Conservation (phyloP, 2,329 filamentous ascomycete species). For the Fusarium brevicatenulatum region DNA sequence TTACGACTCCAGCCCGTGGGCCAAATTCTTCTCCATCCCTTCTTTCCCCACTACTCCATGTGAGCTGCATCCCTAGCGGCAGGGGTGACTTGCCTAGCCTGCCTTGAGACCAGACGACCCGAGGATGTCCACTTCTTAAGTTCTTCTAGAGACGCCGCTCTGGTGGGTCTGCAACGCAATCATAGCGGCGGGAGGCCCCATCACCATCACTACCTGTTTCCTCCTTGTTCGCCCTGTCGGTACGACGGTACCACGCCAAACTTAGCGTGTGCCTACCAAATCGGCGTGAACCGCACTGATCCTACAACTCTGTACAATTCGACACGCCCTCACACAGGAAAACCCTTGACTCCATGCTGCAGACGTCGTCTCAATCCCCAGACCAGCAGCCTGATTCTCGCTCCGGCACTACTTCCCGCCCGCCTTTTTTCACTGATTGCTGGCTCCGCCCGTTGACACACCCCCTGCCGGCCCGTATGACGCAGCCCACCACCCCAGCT, state of each 20-base stretch:
- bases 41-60: constrained; percentile 37
- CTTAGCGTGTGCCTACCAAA: constrained; percentile 32
- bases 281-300: constrained; percentile 16
- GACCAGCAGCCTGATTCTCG: constrained; percentile 34
- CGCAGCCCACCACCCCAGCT: constrained; percentile 45
- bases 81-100: constrained; percentile 34
- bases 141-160: constrained; percentile 28
- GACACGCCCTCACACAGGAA: constrained; percentile 31
- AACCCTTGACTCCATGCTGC: constrained; percentile 17
- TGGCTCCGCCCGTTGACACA: constrained; percentile 50
- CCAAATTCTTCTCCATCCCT: constrained; percentile 46
- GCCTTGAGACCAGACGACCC: constrained; percentile 39
- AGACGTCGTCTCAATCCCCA: constrained; percentile 32
- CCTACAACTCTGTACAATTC: constrained; percentile 3
- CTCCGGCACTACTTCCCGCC: constrained; percentile 43
- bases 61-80: constrained; percentile 41
- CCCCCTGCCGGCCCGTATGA: constrained; percentile 49
- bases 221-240: constrained; percentile 40
- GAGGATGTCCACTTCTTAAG: constrained; percentile 27
- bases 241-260: constrained; percentile 33
- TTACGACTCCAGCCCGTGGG: constrained; percentile 40
- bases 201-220: constrained; percentile 36
- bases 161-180: constrained; percentile 38
- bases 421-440: constrained; percentile 36
- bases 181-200: constrained; percentile 30